phyloP scores from a whole-genome alignment of 2,329 filamentous ascomycete genomes.

The Talaromyces sp. region DNA sequence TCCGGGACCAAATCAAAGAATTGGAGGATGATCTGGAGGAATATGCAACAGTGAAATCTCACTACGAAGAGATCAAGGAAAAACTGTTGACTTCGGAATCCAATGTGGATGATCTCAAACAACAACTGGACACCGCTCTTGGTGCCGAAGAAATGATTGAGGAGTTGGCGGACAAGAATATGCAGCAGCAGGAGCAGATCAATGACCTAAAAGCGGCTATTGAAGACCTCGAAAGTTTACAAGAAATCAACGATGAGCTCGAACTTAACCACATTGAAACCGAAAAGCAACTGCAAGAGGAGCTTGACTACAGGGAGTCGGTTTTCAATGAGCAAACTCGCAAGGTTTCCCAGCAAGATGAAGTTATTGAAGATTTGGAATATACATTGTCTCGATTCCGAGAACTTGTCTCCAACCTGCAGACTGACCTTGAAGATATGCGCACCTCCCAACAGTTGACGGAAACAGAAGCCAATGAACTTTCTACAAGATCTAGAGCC shows the following conservation, averaged over 20 bases:
- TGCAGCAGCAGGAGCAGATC: conserved; percentile 75
- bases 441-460: conserved; percentile 86
- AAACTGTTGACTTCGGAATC: conserved; percentile 69
- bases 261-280: conserved; percentile 90
- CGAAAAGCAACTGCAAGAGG: conserved; percentile 89
- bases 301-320: conserved; percentile 82
- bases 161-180: conserved; percentile 81
- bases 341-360: conserved; percentile 70
- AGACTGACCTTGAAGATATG: conserved; percentile 86
- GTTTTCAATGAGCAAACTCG: conserved; percentile 78
- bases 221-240: conserved; percentile 81
- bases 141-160: conserved; percentile 93
- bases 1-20: conserved; percentile 68
- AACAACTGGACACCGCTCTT: conserved; percentile 84
- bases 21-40: conserved; percentile 71
- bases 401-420: conserved; percentile 78
- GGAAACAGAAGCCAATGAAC: conserved; percentile 85
- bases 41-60: conserved; percentile 60
- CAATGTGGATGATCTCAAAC: conserved; percentile 76
- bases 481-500: conserved; percentile 79
- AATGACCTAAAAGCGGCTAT: conserved; percentile 77
- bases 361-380: conserved; percentile 78
- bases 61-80: conserved; percentile 66
- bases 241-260: conserved; percentile 91
- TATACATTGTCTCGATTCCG: conserved; percentile 86